phyloP scores from a whole-genome alignment of 192 early-diverging fungal genomes.

The Chytriomyces sp. region DNA sequence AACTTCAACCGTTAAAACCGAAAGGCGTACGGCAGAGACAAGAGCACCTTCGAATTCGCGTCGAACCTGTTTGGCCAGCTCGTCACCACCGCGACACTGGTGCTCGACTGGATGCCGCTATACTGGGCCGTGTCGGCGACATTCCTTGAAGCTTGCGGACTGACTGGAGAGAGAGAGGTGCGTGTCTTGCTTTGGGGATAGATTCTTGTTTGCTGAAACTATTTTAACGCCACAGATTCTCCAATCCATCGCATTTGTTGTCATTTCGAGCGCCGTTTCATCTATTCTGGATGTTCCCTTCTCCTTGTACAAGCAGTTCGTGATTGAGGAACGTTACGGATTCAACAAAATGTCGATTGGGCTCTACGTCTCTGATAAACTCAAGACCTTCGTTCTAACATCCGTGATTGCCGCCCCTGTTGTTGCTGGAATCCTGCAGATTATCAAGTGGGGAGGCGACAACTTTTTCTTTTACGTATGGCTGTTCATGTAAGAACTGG shows the following conservation, averaged over 20 bases:
- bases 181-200: no score
- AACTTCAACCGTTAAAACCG: no score
- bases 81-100: constrained; percentile 70
- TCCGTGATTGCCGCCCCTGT: constrained; percentile 79
- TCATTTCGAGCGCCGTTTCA: constrained; percentile 60
- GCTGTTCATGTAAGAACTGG: constrained; percentile 75
- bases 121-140: constrained; percentile 74
- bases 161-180: constrained; percentile 74
- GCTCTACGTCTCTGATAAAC: constrained; percentile 77
- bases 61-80: constrained; percentile 63
- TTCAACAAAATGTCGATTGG: constrained; percentile 93
- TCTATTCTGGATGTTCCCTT: constrained; percentile 79
- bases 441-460: constrained; percentile 82
- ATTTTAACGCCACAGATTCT: constrained; percentile 63
- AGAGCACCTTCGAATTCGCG: constrained; percentile 75
- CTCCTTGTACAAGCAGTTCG: constrained; percentile 88
- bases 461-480: constrained; percentile 92
- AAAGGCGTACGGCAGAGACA: constrained; percentile 81
- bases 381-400: constrained; percentile 74
- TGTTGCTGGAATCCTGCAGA: constrained; percentile 71
- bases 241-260: constrained; percentile 81
- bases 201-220: background rate
- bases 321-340: constrained; percentile 91
- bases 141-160: constrained; percentile 55
- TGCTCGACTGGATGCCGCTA: constrained; percentile 73